phyloP scores from a whole-genome alignment of 1,284 basidiomycete species.

The Malassezia pachydermatis region DNA sequence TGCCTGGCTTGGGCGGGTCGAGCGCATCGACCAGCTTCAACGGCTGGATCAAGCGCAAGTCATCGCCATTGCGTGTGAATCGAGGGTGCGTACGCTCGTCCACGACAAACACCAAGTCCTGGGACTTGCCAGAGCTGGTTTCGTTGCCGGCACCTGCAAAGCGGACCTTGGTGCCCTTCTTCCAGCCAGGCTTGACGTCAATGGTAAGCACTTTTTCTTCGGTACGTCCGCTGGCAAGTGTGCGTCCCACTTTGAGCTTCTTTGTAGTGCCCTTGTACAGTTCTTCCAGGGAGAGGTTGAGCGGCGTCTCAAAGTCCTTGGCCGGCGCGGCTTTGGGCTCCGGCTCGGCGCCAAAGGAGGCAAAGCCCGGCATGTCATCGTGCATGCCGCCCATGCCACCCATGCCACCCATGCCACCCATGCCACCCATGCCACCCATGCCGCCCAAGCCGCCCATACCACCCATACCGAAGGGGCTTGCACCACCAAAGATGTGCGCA shows the following conservation, averaged over 20 bases:
- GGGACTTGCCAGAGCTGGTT: constrained; percentile 29
- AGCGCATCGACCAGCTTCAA: constrained; percentile 39
- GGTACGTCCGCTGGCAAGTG: constrained; percentile 60
- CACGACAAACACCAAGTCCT: constrained; percentile 47
- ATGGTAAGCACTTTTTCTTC: constrained; percentile 72
- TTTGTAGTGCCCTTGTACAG: constrained; percentile 82
- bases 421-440: constrained; percentile 32
- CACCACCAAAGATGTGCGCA: constrained; percentile 54
- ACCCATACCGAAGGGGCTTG: constrained; percentile 25
- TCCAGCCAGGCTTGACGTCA: constrained; percentile 47
- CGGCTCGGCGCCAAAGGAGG: constrained; percentile 19
- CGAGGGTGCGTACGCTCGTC: constrained; percentile 40
- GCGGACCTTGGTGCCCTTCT: constrained; percentile 47
- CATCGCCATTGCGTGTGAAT: constrained; percentile 42
- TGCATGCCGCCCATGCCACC: constrained; percentile 23
- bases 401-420: constrained; percentile 35
- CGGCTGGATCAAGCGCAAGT: constrained; percentile 29
- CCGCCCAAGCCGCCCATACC: constrained; percentile 30
- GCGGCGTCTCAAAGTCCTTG: constrained; percentile 67
- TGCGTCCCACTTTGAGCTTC: constrained; percentile 75
- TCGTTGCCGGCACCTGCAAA: constrained; percentile 44
- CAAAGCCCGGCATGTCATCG: constrained; percentile 16
- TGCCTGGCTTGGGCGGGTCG: constrained; percentile 37
- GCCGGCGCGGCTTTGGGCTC: constrained; percentile 34
- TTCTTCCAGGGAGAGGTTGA: constrained; percentile 78